phyloP scores from a whole-genome alignment of 1,139 yeast genomes.

The Wickerhamomyces sp. region DNA sequence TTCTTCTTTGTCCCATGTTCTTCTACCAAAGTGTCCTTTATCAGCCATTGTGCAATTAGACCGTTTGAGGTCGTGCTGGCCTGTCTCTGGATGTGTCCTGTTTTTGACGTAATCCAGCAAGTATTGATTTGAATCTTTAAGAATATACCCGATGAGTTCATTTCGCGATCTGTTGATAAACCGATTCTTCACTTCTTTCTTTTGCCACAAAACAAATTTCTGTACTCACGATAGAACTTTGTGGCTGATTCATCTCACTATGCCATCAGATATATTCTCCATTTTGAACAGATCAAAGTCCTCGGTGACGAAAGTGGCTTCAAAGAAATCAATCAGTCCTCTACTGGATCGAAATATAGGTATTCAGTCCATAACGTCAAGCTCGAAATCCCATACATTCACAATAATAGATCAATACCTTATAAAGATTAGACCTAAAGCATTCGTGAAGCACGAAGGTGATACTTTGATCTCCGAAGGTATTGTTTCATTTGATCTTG shows the following conservation, averaged over 20 bases:
- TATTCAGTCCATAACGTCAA: not conserved
- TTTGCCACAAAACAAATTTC: not conserved
- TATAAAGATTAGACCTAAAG: constrained; percentile 15
- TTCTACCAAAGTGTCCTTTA: constrained; percentile 46
- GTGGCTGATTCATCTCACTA: not conserved
- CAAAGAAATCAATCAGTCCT: not conserved
- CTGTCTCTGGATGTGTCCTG: too few relatives aligned
- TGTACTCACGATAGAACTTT: too few relatives aligned
- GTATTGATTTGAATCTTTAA: too few relatives aligned
- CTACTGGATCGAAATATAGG: not conserved
- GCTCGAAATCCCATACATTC: not conserved
- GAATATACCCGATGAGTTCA: too few relatives aligned
- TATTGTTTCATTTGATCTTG: constrained; percentile 60
- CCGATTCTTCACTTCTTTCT: too few relatives aligned
- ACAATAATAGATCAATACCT: constrained; percentile 14
- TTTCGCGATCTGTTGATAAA: too few relatives aligned
- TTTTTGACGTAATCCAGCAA: too few relatives aligned
- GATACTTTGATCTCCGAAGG: not conserved
- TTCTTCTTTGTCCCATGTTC: constrained; percentile 66
- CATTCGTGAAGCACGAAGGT: not conserved
- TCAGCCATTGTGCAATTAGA: constrained; percentile 5
- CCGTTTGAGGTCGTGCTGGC: too few relatives aligned
- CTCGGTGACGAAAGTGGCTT: not conserved
- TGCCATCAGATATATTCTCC: constrained; percentile 14
- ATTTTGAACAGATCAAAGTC: constrained; percentile 1